Percentiles rank a stretch among this genome's conserved stretches.
Evolutionary conservation across 2,329 filamentous ascomycete genomes (phyloP).

Genomic region (Metarhizium album): DNA sequence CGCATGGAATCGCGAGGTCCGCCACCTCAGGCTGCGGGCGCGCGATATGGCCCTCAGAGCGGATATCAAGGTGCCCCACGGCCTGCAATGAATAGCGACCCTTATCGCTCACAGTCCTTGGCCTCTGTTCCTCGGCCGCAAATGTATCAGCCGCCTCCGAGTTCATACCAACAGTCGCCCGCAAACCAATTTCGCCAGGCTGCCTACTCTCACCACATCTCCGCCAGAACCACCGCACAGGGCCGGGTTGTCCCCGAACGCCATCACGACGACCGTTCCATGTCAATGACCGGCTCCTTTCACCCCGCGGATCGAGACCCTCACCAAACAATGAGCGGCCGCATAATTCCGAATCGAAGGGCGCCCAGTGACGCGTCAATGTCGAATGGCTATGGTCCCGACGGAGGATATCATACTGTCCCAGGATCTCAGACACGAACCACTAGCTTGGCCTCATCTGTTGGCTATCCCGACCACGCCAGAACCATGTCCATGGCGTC

Average conservation of each 20-base stretch:
- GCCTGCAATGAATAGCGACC: constrained; percentile 71
- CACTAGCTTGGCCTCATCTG: constrained; percentile 51
- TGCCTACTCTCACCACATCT: constrained; percentile 52
- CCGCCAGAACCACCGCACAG: constrained; percentile 77
- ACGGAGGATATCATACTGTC: constrained; percentile 30
- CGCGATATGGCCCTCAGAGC: constrained; percentile 40
- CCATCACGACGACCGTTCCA: constrained; percentile 81
- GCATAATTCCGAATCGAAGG: constrained; percentile 69
- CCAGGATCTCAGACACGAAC: constrained; percentile 47
- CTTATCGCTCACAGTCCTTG: constrained; percentile 87
- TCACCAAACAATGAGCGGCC: constrained; percentile 87
- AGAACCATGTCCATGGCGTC: constrained; percentile 92
- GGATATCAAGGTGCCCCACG: constrained; percentile 52
- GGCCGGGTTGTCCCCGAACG: constrained; percentile 85
- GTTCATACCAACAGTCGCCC: constrained; percentile 51
- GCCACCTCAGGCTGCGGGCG: constrained; percentile 29
- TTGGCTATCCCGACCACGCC: constrained; percentile 32
- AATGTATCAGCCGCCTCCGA: constrained; percentile 55
- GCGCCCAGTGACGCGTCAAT: constrained; percentile 30
- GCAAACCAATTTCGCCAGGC: constrained; percentile 71
- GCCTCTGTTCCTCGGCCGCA: constrained; percentile 64
- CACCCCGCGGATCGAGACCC: constrained; percentile 63
- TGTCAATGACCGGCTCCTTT: constrained; percentile 79
- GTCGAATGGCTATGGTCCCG: constrained; percentile 25
- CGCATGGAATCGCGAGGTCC: constrained; percentile 53